Evolutionary conservation across 805 yeast species (phyloP).

Genomic region (Starmera caribaea): DNA sequence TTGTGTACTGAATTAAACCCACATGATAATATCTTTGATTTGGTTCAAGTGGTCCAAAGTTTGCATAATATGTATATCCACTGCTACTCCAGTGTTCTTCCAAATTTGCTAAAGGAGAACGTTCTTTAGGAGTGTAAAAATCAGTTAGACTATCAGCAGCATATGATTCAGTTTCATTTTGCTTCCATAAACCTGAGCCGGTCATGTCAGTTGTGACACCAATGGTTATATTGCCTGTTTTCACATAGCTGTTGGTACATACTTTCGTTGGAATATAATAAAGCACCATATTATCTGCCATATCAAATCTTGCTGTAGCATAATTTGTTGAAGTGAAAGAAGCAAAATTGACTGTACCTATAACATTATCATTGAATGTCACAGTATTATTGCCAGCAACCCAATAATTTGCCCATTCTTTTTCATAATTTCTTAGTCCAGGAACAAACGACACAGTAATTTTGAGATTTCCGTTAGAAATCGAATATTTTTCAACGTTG

Average conservation of each 20-base stretch:
- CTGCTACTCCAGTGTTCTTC: background rate
- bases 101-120: background rate
- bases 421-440: slow-evolving; percentile 5
- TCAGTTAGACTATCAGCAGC: background rate
- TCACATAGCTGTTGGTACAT: no score
- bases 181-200: no score
- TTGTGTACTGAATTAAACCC: no score
- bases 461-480: slow-evolving; percentile 3
- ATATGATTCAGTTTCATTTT: no score
- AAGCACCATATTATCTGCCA: no score
- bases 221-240: no score
- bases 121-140: background rate
- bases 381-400: slow-evolving; percentile 6
- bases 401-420: slow-evolving; percentile 6
- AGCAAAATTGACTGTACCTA: background rate
- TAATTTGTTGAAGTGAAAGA: no score
- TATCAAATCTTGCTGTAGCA: no score
- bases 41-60: no score
- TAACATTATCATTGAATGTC: slow-evolving; percentile 7
- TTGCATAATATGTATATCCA: background rate
- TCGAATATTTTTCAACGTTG: background rate
- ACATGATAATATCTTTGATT: no score
- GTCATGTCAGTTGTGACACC: no score
- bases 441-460: slow-evolving; percentile 7
- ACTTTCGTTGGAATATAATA: no score